These are phyloP conservation scores for Daldinia eschscholtzii DNA, from an alignment of 2,329 filamentous ascomycete genomes.

Conservation along the genomic window DNA sequence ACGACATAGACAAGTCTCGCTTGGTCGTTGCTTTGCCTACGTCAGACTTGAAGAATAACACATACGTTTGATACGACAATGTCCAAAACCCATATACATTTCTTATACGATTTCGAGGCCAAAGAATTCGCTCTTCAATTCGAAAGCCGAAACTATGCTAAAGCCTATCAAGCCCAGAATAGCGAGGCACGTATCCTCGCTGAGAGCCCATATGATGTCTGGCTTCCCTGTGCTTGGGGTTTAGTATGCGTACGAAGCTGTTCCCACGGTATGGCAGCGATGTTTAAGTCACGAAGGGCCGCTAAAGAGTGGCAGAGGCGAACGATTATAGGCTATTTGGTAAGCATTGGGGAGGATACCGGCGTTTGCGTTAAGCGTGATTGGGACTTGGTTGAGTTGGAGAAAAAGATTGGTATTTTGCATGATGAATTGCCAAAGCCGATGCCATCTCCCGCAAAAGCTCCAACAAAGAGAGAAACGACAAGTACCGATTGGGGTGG, in stretches of 20 bases:
- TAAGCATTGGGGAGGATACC: neutral
- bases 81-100: neutral
- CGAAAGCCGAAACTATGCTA: neutral
- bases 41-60: no score
- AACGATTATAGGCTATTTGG: neutral
- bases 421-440: no score
- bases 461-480: no score
- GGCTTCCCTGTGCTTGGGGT: neutral
- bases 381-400: neutral
- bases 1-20: no score
- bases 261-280: neutral
- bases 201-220: neutral
- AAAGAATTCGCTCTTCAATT: neutral
- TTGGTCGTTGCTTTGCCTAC: no score
- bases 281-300: neutral
- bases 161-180: neutral
- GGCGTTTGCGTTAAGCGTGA: neutral
- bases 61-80: no score
- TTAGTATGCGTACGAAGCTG: neutral
- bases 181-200: neutral
- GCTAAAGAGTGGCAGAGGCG: neutral
- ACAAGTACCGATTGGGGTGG: no score
- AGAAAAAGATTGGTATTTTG: neutral
- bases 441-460: no score
- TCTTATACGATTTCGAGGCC: conserved; percentile 1